Percentiles rank a stretch among this genome's conserved stretches.
These are phyloP conservation scores for Gryganskiella cystojenkinii DNA, from an alignment of 192 early-diverging fungal species.

Conservation along the genomic window DNA sequence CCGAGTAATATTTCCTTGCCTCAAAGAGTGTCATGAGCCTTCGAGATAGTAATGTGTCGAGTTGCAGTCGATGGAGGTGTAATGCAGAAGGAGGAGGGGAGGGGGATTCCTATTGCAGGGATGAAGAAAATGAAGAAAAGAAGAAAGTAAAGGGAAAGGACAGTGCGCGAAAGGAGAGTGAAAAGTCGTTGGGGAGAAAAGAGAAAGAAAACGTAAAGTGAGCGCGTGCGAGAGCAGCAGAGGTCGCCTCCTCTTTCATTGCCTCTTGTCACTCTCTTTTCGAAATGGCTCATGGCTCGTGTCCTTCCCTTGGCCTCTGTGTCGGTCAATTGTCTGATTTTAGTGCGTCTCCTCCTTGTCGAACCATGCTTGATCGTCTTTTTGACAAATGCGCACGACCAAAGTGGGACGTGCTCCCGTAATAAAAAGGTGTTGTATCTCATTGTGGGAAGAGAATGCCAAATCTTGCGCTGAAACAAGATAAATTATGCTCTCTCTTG, in stretches of 20 bases:
- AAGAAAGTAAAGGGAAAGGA: constrained; percentile 4
- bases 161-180: neutral
- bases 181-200: neutral
- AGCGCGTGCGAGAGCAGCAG: neutral
- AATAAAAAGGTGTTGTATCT: too few relatives aligned
- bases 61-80: neutral
- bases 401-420: too few relatives aligned
- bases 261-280: neutral
- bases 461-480: too few relatives aligned
- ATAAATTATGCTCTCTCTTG: too few relatives aligned
- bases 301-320: too few relatives aligned
- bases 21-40: constrained; percentile 38
- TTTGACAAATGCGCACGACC: too few relatives aligned
- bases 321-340: too few relatives aligned
- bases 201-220: neutral
- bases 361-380: too few relatives aligned
- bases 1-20: too few relatives aligned
- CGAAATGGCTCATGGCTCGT: too few relatives aligned
- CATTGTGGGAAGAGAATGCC: too few relatives aligned
- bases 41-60: neutral
- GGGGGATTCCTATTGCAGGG: neutral
- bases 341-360: too few relatives aligned
- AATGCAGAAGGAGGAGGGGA: neutral
- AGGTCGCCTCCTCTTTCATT: neutral
- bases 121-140: neutral